phyloP scores from a whole-genome alignment of 2,329 filamentous ascomycete genomes.

The Tolypocladium inflatum region DNA sequence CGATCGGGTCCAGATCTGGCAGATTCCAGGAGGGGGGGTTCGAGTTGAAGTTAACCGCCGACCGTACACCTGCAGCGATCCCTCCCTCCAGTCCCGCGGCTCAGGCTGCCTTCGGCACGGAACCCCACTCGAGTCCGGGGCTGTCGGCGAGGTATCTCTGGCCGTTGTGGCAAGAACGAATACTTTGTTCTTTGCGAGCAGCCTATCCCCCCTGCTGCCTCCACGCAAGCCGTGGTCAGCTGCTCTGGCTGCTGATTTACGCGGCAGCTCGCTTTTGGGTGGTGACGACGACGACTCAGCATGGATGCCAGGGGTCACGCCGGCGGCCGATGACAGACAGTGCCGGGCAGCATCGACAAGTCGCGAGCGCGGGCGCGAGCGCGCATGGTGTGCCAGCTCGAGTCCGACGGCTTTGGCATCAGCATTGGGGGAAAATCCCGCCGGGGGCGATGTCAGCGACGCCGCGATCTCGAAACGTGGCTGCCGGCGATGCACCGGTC shows the following conservation, averaged over 20 bases:
- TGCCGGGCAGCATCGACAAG: not conserved
- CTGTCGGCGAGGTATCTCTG: not conserved
- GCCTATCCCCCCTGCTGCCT: not conserved
- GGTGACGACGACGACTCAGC: not conserved
- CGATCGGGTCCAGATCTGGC: not conserved
- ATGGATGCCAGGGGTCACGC: not conserved
- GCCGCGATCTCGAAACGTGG: not conserved
- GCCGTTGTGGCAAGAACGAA: not conserved
- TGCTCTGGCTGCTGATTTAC: not conserved
- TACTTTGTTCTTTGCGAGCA: not conserved
- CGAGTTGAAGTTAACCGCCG: not conserved
- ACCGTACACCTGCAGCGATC: not conserved
- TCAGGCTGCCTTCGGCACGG: not conserved
- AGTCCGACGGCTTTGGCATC: not conserved
- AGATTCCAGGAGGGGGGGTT: not conserved
- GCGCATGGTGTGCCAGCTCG: not conserved
- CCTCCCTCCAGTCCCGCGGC: not conserved
- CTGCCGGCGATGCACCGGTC: not conserved
- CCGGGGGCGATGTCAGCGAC: not conserved
- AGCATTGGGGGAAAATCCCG: not conserved
- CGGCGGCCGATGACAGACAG: not conserved
- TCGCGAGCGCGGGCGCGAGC: not conserved
- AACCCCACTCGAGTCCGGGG: not conserved
- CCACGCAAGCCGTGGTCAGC: not conserved
- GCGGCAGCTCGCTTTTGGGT: not conserved